Base-by-base conservation (phyloP, 306 rosid species). In the Quercus cerris region DNA sequence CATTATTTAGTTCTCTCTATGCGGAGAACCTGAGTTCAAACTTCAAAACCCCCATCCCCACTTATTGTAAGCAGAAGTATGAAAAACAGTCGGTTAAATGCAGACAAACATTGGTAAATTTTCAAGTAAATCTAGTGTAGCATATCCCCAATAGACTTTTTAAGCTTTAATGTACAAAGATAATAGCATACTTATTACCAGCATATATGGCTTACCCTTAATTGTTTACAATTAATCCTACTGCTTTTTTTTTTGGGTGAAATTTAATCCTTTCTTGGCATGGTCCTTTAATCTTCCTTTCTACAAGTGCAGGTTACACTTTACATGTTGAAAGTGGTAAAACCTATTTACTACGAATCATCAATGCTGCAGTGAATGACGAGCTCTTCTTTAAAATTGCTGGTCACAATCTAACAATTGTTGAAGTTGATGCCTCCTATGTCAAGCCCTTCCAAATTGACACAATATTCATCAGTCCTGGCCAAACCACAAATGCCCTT, bases 401-500 rank as follows among this genome's bases (percentile, higher is more conserved):
- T 0, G 76, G 83, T 52, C 98, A 90, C 71, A 79, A 61, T 31
- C 85, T 91, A 13, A 85, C 82, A 19, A 78, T 90, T n/a, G 95
- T 87, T 52, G 98, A 94, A 87, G 92, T 85, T 27, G 95, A 94
- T 81, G 97, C 92, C 71, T 73, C 90, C 15, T 94, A 90, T 82
- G 83, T 86, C 5, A 90, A 89, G 73, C 97, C 98, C 25, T 94
- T 94, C 70, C 80, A 87, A 77, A 91, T 38, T 5, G 91, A 94
- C 84, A 84, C 88, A 4, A 80, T 91, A 78, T 88, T 86, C 80
- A 49, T 86, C 20, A 87, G 94, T 52, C 94, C 97, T 6, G 97
- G 98, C 59, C 98, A 94, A 90, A 94, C 95, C 51, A 94, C 94
- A 33, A 94, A 89, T 52, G 97, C 80, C 27, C 85, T 90, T 70